These are phyloP conservation scores for Cutaneotrichosporon curvatum DNA, from an alignment of 1,284 basidiomycete genomes.

Conservation along the genomic window DNA sequence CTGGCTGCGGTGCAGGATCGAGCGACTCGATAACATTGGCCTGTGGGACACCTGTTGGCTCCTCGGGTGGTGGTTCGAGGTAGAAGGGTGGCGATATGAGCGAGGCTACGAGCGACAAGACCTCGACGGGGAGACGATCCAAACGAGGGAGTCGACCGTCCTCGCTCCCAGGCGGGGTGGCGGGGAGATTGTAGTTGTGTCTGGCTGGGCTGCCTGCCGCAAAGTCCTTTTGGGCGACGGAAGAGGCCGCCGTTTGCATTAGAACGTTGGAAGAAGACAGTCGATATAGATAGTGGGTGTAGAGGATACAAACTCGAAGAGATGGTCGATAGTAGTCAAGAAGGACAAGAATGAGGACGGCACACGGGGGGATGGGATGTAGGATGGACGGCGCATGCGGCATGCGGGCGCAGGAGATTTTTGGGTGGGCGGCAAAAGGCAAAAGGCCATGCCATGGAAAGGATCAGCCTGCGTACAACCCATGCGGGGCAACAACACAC, in stretches of 20 bases:
- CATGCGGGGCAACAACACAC: neutral
- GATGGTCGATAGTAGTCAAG: no score
- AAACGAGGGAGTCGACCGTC: slow-evolving; percentile 3
- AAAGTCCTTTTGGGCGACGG: slow-evolving; percentile 1
- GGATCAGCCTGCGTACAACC: no score
- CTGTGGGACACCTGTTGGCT: slow-evolving; percentile 14
- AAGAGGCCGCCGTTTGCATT: slow-evolving; percentile 6
- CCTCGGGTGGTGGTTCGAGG: slow-evolving; percentile 15
- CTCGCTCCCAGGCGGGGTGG: neutral
- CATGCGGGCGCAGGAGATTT: no score
- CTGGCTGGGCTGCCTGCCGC: neutral
- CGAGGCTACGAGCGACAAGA: slow-evolving; percentile 30
- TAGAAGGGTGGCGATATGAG: slow-evolving; percentile 34
- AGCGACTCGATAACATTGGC: slow-evolving; percentile 22
- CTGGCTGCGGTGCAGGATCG: slow-evolving; percentile 27
- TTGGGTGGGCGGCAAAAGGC: no score
- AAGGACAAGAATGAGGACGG: no score
- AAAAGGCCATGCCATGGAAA: no score
- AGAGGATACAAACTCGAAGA: neutral
- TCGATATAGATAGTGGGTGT: neutral
- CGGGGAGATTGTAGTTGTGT: neutral
- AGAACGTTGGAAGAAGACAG: no score
- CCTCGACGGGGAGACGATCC: slow-evolving; percentile 42
- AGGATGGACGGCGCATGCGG: no score
- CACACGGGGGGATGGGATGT: no score